A percentile compares a stretch with the other conserved stretches of the same genome.
Evolutionary conservation across 2,329 filamentous ascomycete species (phyloP).

Genomic region (Cryphonectria nitschkei): DNA sequence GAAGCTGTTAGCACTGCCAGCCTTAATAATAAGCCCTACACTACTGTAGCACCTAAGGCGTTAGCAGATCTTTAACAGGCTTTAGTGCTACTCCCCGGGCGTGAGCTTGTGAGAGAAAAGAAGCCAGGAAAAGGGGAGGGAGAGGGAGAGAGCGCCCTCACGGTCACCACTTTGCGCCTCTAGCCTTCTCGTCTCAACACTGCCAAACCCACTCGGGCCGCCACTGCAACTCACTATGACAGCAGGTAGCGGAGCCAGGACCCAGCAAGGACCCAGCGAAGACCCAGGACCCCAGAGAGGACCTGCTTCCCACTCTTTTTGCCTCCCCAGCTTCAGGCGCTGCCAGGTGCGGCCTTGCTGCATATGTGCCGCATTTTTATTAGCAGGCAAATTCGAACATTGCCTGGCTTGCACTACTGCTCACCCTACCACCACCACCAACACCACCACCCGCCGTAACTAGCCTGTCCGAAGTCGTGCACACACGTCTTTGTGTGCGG

Average conservation of each 20-base stretch:
- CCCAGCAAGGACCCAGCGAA: background rate
- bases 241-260: background rate
- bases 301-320: background rate
- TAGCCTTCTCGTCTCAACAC: background rate
- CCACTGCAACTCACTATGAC: background rate
- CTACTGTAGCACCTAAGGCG: background rate
- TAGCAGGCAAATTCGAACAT: conserved; percentile 1
- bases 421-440: background rate
- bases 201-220: background rate
- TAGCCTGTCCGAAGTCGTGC: background rate
- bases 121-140: too few relatives aligned
- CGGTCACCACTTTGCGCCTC: background rate
- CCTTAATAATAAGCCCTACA: background rate
- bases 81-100: background rate
- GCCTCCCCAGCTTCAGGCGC: conserved; percentile 4
- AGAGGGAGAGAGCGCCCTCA: background rate
- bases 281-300: background rate
- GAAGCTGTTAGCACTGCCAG: background rate
- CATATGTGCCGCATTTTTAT: background rate
- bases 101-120: background rate
- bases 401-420: background rate
- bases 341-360: background rate
- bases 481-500: background rate
- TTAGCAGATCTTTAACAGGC: background rate
- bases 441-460: background rate